Evolutionary conservation across 1,284 basidiomycete genomes (phyloP).

Genomic region (Boletus mariae): DNA sequence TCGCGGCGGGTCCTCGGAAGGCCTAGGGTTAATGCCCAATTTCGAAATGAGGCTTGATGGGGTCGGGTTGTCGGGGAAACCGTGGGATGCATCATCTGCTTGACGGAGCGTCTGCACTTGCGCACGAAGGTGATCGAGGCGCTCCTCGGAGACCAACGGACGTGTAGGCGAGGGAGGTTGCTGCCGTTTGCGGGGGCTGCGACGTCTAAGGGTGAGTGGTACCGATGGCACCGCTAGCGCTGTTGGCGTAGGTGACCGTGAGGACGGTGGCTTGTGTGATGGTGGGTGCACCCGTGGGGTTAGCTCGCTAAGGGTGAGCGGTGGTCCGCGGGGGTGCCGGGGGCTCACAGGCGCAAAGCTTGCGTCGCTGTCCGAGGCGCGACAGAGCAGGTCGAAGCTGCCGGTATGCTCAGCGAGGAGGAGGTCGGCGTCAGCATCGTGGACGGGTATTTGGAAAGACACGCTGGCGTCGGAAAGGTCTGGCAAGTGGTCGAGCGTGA

Average conservation of each 20-base stretch:
- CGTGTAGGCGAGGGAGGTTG: constrained; percentile 4
- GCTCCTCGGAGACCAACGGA: constrained; percentile 30
- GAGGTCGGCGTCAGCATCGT: constrained; percentile 33
- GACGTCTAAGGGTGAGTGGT: constrained; percentile 11
- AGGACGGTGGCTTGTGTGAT: constrained; percentile 9
- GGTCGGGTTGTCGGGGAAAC: neutral
- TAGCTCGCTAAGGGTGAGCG: constrained; percentile 36
- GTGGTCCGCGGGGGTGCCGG: constrained; percentile 21
- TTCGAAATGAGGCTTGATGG: neutral
- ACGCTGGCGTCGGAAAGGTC: constrained; percentile 44
- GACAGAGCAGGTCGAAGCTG: constrained; percentile 39
- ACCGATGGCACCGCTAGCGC: neutral
- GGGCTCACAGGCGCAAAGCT: constrained; percentile 33
- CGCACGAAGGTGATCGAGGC: constrained; percentile 17
- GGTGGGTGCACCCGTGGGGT: constrained; percentile 33
- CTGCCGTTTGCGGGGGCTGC: constrained; percentile 7
- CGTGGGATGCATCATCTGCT: neutral
- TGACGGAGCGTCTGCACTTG: constrained; percentile 17
- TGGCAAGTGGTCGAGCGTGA: constrained; percentile 47
- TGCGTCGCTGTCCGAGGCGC: constrained; percentile 28
- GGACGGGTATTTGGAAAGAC: constrained; percentile 51
- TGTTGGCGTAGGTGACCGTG: constrained; percentile 7
- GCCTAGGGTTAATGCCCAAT: neutral
- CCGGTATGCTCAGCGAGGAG: constrained; percentile 38
- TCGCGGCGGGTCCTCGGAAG: constrained; percentile 10